phyloP scores from a whole-genome alignment of 768 basidiomycete species.

The Termitomyces sp. region DNA sequence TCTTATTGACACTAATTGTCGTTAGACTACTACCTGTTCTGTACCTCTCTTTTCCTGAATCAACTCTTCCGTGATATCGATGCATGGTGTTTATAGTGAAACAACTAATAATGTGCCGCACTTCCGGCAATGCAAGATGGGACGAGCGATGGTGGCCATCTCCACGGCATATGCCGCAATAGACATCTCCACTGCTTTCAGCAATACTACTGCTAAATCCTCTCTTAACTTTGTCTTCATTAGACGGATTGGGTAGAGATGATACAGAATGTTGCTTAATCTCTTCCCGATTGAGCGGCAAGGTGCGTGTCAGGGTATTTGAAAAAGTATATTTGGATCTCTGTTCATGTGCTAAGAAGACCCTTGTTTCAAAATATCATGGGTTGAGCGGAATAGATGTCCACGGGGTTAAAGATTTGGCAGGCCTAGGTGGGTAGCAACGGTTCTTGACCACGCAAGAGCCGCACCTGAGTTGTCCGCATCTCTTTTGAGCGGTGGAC shows the following conservation, averaged over 20 bases:
- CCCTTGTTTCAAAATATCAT: not conserved
- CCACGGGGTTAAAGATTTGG: not conserved
- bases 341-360: not conserved
- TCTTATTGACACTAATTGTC: not conserved
- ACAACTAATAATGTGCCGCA: not conserved
- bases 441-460: constrained; percentile 12
- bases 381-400: not conserved
- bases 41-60: not conserved
- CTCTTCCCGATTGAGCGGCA: too few relatives aligned
- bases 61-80: too few relatives aligned
- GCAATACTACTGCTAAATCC: not conserved
- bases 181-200: not conserved
- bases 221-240: not conserved
- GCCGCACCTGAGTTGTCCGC: constrained; percentile 31
- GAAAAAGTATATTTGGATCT: not conserved
- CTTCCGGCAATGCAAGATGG: not conserved
- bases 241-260: not conserved
- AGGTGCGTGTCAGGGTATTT: not conserved
- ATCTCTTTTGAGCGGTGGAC: constrained; percentile 42
- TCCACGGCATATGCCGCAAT: not conserved
- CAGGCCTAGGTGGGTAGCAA: not conserved
- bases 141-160: not conserved
- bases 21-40: not conserved
- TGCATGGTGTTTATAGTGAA: not conserved
- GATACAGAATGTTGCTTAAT: not conserved